Percentiles rank a stretch among this genome's conserved stretches.
Conservation (phyloP, 2,329 filamentous ascomycete species). For the Byssochlamys sp. region DNA sequence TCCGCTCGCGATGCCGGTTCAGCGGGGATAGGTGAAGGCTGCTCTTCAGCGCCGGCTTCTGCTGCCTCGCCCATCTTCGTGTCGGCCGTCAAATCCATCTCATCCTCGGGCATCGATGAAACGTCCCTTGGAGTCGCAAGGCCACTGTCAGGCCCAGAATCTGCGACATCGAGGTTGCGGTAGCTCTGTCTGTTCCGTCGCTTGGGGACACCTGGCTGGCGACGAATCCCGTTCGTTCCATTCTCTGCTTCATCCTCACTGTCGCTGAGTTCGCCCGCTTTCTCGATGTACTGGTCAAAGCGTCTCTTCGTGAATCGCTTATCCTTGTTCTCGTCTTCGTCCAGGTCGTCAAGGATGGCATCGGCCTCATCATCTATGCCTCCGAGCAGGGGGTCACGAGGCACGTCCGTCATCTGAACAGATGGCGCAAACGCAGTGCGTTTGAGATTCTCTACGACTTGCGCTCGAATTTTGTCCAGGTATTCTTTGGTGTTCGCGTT, state of each 20-base stretch:
- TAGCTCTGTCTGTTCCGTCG: constrained; percentile 54
- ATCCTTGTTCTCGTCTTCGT: constrained; percentile 81
- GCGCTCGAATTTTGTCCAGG: constrained; percentile 56
- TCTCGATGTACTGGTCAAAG: constrained; percentile 68
- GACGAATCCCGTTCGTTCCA: constrained; percentile 59
- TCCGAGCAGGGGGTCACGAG: constrained; percentile 44
- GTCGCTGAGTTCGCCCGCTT: constrained; percentile 73
- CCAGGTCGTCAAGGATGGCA: constrained; percentile 57
- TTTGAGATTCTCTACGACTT: constrained; percentile 58
- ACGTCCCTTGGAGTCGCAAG: constrained; percentile 37
- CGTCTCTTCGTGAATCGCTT: constrained; percentile 69
- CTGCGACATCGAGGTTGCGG: constrained; percentile 47
- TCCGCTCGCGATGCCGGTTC: constrained; percentile 22
- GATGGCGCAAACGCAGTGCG: constrained; percentile 54
- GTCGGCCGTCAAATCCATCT: constrained; percentile 28
- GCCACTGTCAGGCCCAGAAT: constrained; percentile 46
- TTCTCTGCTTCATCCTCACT: constrained; percentile 79
- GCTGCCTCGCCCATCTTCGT: constrained; percentile 33
- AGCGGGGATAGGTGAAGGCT: constrained; percentile 21
- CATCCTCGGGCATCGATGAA: constrained; percentile 37
- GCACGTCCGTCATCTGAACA: constrained; percentile 56
- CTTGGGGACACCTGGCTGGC: constrained; percentile 40
- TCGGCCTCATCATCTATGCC: constrained; percentile 57
- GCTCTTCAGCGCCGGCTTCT: constrained; percentile 25
- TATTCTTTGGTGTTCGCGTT: constrained; percentile 61